These are phyloP conservation scores for Pythium pyrilobum DNA, from an alignment of 352 stramenopile genomes.

Conservation along the genomic window DNA sequence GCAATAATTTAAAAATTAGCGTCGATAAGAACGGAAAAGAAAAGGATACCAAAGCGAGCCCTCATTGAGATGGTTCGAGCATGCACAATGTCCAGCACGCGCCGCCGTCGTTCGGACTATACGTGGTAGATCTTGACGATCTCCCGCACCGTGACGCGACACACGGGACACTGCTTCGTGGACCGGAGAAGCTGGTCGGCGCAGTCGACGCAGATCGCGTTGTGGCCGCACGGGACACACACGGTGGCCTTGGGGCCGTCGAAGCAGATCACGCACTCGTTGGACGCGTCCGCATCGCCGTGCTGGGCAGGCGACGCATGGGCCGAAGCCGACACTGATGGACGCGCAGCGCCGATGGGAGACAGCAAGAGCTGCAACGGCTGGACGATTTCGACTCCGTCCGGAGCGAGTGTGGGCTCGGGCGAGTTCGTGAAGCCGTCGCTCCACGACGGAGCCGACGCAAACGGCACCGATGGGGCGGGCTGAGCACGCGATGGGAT, in stretches of 20 bases:
- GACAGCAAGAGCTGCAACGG: constrained; percentile 15
- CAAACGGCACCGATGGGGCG: neutral
- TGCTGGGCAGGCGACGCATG: neutral
- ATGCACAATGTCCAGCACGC: neutral
- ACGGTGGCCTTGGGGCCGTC: constrained; percentile 68
- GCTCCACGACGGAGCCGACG: constrained; percentile 29
- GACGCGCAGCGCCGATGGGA: neutral
- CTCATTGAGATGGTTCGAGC: too few species aligned
- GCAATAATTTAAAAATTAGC: constrained; percentile 16
- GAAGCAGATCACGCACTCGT: constrained; percentile 83
- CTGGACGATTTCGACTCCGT: constrained; percentile 82
- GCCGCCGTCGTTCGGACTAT: too few species aligned
- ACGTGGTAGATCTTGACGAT: constrained; percentile 74
- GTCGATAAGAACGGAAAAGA: constrained; percentile 1
- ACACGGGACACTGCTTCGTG: constrained; percentile 67
- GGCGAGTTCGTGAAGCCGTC: constrained; percentile 23
- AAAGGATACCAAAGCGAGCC: neutral
- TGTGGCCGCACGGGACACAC: constrained; percentile 82
- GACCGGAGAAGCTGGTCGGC: constrained; percentile 60
- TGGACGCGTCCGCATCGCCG: neutral
- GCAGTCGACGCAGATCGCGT: constrained; percentile 83
- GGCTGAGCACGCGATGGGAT: neutral
- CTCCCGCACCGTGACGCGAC: constrained; percentile 63
- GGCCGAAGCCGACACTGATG: neutral
- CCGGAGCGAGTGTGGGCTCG: constrained; percentile 41